Evolutionary conservation across 1,284 basidiomycete species (phyloP).

Genomic region (Ceratobasidium sp.): DNA sequence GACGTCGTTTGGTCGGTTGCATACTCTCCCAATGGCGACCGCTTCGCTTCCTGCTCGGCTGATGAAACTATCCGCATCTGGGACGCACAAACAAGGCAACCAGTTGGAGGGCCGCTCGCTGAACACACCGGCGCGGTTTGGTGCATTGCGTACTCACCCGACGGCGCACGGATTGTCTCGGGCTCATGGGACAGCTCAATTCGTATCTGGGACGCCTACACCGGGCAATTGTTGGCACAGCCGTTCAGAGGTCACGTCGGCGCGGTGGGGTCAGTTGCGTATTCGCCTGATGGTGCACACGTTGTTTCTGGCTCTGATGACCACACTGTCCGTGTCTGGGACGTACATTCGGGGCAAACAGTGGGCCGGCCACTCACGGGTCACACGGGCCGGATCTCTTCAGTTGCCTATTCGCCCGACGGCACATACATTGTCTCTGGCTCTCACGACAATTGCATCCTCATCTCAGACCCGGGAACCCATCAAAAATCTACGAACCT

Average conservation of each 20-base stretch:
- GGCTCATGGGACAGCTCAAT: slow-evolving; percentile 36
- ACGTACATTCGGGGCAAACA: too few relatives aligned
- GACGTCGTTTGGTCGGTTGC: slow-evolving; percentile 8
- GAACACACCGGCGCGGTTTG: slow-evolving; percentile 4
- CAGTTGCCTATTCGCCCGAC: slow-evolving; percentile 36
- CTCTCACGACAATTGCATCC: slow-evolving; percentile 10
- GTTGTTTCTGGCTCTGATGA: slow-evolving; percentile 39
- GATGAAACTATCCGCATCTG: slow-evolving; percentile 24
- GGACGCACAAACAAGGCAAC: slow-evolving; percentile 7
- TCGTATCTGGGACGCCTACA: slow-evolving; percentile 16
- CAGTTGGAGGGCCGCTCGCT: neutral
- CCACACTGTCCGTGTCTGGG: slow-evolving; percentile 35
- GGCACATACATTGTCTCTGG: slow-evolving; percentile 11
- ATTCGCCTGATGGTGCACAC: too few relatives aligned
- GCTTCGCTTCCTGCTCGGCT: slow-evolving; percentile 33
- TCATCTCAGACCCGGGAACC: neutral
- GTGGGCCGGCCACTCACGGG: too few relatives aligned
- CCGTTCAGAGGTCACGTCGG: neutral
- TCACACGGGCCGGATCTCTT: neutral
- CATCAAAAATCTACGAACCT: neutral
- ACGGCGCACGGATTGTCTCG: neutral
- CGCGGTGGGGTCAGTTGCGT: neutral
- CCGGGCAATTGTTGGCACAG: neutral
- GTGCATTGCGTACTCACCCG: slow-evolving; percentile 23
- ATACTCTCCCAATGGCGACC: slow-evolving; percentile 39